Evolutionary conservation across 106 monocot genomes (phyloP), one percentile per base, ranked within the genome.

Genomic region (Dendrobium catenatum): DNA sequence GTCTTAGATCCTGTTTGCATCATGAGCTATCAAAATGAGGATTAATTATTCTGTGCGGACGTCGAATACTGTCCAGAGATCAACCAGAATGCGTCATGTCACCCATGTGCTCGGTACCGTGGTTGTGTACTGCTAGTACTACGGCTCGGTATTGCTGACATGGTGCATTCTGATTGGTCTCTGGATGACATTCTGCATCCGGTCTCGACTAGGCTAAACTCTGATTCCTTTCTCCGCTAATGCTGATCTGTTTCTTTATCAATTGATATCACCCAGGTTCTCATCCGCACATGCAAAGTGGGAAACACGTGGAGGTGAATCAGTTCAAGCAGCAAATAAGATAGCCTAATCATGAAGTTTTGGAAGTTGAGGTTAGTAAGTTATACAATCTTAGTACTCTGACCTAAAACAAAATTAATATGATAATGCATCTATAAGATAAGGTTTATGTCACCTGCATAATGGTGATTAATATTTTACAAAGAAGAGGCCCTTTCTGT

Each of bases 281-380:
- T 7, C 74, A 74, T 74, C 74, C 74, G 19, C 74, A 43, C 43
- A 74, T 74, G 74, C 74, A 74, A 74, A 74, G 74, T 74, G 74
- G 41, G 43, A 74, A 74, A 44, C 74, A 74, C 0, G 43, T 8
- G 6, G 74, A 74, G 74, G 74, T 74, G 74, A 74, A 74, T 74
- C 74, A 42, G 43, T 74, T 74, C 43, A 74, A 74, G 74, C 74
- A 74, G 44, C 74, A 74, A 74, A 74, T 74, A 43, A 74, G 74
- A 74, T 74, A 74, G 74, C 2, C 41, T 43, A 37, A 70, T 29
- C 37, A 17, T 70, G 22, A 22, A 61, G n/a, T 22, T 6, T 8
- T 22, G 61, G n/a, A 61, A 10, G 19, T 8, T 24, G 61, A 19
- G 61, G 61, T 61, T n/a, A 61, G 22, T 61, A 61, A 61, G 5